A percentile compares a stretch with the other conserved stretches of the same genome.
These are phyloP conservation scores for Eutrema salsugineum DNA, from an alignment of 441 rosid genomes.

Conservation along the genomic window DNA sequence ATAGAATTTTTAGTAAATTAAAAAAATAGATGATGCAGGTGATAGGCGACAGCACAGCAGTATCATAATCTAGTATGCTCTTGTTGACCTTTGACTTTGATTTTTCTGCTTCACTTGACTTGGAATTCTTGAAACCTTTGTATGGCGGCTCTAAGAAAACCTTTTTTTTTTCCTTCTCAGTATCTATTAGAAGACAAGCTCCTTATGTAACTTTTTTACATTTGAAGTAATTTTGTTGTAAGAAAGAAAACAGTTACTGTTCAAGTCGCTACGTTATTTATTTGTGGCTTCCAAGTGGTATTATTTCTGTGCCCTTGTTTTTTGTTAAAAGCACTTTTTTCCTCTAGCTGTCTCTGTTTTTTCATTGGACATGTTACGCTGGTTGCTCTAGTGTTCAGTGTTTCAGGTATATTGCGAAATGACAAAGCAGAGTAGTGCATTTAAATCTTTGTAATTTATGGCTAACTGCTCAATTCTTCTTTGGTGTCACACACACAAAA, in stretches of 20 bases:
- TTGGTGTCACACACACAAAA: background rate
- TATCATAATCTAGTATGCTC: background rate
- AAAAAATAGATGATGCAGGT: background rate
- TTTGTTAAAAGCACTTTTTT: background rate
- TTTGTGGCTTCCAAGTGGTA: too few relatives aligned
- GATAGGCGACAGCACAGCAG: slow-evolving; percentile 1
- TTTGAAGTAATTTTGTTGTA: background rate
- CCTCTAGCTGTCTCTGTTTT: background rate
- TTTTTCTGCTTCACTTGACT: slow-evolving; percentile 11
- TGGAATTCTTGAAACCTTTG: background rate
- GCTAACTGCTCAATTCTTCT: background rate
- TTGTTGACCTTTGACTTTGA: slow-evolving; percentile 25
- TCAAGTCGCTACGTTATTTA: background rate
- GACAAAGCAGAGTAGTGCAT: background rate
- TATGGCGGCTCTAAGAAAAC: background rate
- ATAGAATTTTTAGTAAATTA: background rate
- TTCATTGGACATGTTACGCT: background rate
- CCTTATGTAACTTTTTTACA: background rate
- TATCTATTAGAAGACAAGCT: background rate
- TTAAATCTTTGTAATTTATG: background rate
- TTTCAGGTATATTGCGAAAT: background rate
- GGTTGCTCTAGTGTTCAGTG: background rate
- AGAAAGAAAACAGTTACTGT: background rate
- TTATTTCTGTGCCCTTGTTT: background rate
- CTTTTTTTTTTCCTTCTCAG: background rate